A percentile compares a stretch with the other conserved stretches of the same genome.
Evolutionary conservation across 805 yeast species (phyloP).

Genomic region (Starmerella vaccinii): DNA sequence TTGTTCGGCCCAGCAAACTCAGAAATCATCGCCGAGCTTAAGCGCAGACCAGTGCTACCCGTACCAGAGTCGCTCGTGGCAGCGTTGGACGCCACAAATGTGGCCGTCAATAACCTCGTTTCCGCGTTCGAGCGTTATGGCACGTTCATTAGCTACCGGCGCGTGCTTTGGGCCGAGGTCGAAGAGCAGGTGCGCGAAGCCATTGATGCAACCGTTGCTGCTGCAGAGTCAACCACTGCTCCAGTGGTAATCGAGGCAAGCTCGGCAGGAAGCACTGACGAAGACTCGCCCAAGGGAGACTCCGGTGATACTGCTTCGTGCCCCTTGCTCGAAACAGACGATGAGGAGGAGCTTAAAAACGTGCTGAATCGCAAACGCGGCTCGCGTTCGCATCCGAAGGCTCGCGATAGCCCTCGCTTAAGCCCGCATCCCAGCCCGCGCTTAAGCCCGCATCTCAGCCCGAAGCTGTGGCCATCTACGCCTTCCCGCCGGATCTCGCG

Average conservation of each 20-base stretch:
- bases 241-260: slow-evolving; percentile 14
- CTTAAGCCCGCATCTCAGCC: slow-evolving; percentile 17
- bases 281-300: background rate
- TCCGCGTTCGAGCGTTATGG: slow-evolving; percentile 17
- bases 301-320: background rate
- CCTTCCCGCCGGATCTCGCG: slow-evolving; percentile 16
- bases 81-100: slow-evolving; percentile 2
- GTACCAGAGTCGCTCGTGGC: slow-evolving; percentile 8
- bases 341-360: slow-evolving; percentile 14
- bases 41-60: slow-evolving; percentile 1
- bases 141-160: slow-evolving; percentile 14
- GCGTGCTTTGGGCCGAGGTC: slow-evolving; percentile 21
- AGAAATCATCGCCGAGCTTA: slow-evolving; percentile 5
- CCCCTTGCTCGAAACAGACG: slow-evolving; percentile 11
- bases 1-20: slow-evolving; percentile 12
- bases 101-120: slow-evolving; percentile 8
- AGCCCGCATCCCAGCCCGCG: slow-evolving; percentile 19
- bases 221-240: slow-evolving; percentile 21
- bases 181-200: slow-evolving; percentile 21
- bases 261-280: slow-evolving; percentile 2
- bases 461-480: slow-evolving; percentile 16
- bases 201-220: slow-evolving; percentile 22
- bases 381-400: slow-evolving; percentile 13
- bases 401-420: slow-evolving; percentile 8
- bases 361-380: slow-evolving; percentile 14